These are phyloP conservation scores for Chaetomiaceae sp. DNA, from an alignment of 2,329 filamentous ascomycete species.

Conservation along the genomic window DNA sequence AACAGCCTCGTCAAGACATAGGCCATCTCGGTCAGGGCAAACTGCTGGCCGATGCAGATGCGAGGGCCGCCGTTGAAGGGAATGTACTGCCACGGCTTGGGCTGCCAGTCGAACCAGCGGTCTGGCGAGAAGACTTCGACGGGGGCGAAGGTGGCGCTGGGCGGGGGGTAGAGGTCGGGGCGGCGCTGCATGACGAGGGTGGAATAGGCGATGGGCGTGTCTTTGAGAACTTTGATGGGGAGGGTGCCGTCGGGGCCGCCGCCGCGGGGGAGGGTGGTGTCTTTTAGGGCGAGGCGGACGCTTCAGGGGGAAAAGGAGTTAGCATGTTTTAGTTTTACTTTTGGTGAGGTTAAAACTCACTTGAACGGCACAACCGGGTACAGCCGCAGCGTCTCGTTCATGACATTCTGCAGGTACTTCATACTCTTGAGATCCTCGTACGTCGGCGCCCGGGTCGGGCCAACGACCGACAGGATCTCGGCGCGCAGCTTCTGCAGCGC, in stretches of 20 bases:
- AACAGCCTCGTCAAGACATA: constrained; percentile 70
- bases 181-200: constrained; percentile 71
- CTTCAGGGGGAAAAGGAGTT: constrained; percentile 1
- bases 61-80: constrained; percentile 72
- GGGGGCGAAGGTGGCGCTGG: constrained; percentile 42
- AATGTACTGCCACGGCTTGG: constrained; percentile 65
- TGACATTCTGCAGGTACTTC: constrained; percentile 70
- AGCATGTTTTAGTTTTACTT: not conserved
- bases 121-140: constrained; percentile 58
- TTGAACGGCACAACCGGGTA: constrained; percentile 80
- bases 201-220: constrained; percentile 62
- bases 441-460: constrained; percentile 57
- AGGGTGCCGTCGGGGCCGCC: constrained; percentile 59
- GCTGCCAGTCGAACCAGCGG: constrained; percentile 61
- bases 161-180: constrained; percentile 54
- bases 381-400: constrained; percentile 74
- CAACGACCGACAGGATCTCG: constrained; percentile 68
- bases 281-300: constrained; percentile 63
- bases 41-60: constrained; percentile 76
- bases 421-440: constrained; percentile 83
- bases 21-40: constrained; percentile 70
- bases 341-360: constrained; percentile 4
- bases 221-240: constrained; percentile 63
- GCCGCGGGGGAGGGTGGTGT: constrained; percentile 71
- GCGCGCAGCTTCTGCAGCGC: constrained; percentile 63